These are phyloP conservation scores for Aquilaria agallochum DNA, from an alignment of 441 rosid species.

Conservation along the genomic window DNA sequence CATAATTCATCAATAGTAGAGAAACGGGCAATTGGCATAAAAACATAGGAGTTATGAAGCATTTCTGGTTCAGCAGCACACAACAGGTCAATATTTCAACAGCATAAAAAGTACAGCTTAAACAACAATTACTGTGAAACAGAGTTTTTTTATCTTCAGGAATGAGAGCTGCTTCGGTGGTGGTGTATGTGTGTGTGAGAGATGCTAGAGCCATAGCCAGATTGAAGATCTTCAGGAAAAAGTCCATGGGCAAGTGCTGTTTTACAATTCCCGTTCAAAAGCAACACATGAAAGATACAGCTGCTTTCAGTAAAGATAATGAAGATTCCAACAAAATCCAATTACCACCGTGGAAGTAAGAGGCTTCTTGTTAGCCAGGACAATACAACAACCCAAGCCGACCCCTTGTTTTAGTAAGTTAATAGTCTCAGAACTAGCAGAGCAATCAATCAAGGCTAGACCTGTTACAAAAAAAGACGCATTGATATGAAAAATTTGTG, in stretches of 20 bases:
- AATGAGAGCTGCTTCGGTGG: not conserved
- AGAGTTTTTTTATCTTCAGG: no score
- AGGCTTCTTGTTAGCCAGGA: constrained; percentile 96
- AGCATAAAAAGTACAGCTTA: no score
- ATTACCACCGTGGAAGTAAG: constrained; percentile 54
- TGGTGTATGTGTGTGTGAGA: no score
- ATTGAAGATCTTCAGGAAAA: no score
- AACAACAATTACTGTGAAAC: no score
- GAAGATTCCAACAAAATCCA: no score
- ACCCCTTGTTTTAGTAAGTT: constrained; percentile 47
- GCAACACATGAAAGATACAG: no score
- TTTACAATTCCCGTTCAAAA: no score
- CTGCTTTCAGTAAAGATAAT: no score
- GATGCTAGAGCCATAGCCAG: no score
- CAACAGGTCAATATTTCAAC: no score
- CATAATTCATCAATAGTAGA: not conserved
- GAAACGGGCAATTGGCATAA: not conserved
- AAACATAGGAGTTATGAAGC: not conserved
- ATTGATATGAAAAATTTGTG: not conserved
- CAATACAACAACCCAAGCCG: constrained; percentile 65
- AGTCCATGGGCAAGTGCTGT: no score
- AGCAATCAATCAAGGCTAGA: constrained; percentile 78
- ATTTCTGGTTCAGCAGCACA: not conserved
- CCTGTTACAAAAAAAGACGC: constrained; percentile 36
- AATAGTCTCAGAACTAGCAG: constrained; percentile 65